A percentile compares a stretch with the other conserved stretches of the same genome.
These are phyloP conservation scores for Drosera capensis DNA, from an alignment of 148 eudicot species.

Conservation along the genomic window DNA sequence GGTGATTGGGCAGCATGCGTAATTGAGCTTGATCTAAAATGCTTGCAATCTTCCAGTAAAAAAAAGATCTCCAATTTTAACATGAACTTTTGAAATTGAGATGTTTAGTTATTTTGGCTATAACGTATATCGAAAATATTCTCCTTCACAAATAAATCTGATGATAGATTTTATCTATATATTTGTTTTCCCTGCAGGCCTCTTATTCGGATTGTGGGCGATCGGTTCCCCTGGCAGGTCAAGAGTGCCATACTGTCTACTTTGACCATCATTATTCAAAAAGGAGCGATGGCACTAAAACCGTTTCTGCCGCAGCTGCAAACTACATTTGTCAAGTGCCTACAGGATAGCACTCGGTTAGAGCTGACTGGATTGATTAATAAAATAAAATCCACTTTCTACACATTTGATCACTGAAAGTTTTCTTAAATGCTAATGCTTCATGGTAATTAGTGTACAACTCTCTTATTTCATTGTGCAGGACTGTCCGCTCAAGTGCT, in stretches of 20 bases:
- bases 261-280: slow-evolving; percentile 69
- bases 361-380: slow-evolving; percentile 7
- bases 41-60: no score
- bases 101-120: no score
- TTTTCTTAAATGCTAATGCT: no score
- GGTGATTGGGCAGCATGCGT: no score
- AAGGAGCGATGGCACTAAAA: slow-evolving; percentile 85
- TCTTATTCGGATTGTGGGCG: slow-evolving; percentile 89
- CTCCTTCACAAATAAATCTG: no score
- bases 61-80: no score
- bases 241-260: slow-evolving; percentile 97
- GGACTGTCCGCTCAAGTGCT: slow-evolving; percentile 95
- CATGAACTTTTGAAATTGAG: no score
- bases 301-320: slow-evolving; percentile 98
- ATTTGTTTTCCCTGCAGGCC: slow-evolving; percentile 39
- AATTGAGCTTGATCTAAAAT: no score
- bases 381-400: no score
- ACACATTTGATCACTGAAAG: no score
- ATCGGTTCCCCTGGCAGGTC: slow-evolving; percentile 98
- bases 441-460: background rate
- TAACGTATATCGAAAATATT: no score
- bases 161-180: background rate
- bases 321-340: slow-evolving; percentile 88
- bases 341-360: slow-evolving; percentile 83
- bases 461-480: slow-evolving; percentile 16